These are phyloP conservation scores for Eremothecium cymbalariae DNA, from an alignment of 1,139 yeast genomes.

Conservation along the genomic window DNA sequence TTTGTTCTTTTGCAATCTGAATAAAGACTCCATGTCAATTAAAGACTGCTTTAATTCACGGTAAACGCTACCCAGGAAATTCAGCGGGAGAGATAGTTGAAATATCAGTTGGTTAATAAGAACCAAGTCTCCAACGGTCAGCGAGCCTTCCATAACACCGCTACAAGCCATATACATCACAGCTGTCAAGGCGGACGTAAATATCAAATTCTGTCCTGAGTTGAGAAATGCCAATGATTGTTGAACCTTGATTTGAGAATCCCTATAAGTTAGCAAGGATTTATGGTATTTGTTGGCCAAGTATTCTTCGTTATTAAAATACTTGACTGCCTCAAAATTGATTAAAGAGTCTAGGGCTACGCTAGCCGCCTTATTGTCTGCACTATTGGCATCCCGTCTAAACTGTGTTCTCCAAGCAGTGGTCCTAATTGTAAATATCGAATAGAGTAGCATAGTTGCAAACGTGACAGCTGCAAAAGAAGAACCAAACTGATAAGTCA, in stretches of 20 bases:
- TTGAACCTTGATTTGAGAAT: constrained; percentile 80
- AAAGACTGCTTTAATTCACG: constrained; percentile 88
- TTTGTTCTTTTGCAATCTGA: constrained; percentile 70
- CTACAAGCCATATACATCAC: constrained; percentile 99
- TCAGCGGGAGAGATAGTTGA: constrained; percentile 89
- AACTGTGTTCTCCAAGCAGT: constrained; percentile 96
- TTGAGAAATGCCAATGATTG: constrained; percentile 86
- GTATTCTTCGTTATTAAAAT: constrained; percentile 79
- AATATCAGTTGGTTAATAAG: constrained; percentile 91
- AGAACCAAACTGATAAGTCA: constrained; percentile 85
- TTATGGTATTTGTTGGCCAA: constrained; percentile 73
- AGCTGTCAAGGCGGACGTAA: constrained; percentile 83
- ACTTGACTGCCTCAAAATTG: constrained; percentile 89
- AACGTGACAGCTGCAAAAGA: constrained; percentile 86
- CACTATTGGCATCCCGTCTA: constrained; percentile 83
- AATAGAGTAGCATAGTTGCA: constrained; percentile 78
- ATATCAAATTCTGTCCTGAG: constrained; percentile 86
- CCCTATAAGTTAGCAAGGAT: constrained; percentile 70
- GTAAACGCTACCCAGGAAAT: constrained; percentile 90
- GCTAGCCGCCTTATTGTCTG: constrained; percentile 91
- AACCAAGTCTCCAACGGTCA: constrained; percentile 95
- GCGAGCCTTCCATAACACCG: constrained; percentile 73
- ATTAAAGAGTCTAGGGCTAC: constrained; percentile 91
- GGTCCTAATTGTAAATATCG: constrained; percentile 79
- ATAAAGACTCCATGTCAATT: constrained; percentile 86